phyloP scores from a whole-genome alignment of 768 basidiomycete species.

The Phanerochaete sordida region DNA sequence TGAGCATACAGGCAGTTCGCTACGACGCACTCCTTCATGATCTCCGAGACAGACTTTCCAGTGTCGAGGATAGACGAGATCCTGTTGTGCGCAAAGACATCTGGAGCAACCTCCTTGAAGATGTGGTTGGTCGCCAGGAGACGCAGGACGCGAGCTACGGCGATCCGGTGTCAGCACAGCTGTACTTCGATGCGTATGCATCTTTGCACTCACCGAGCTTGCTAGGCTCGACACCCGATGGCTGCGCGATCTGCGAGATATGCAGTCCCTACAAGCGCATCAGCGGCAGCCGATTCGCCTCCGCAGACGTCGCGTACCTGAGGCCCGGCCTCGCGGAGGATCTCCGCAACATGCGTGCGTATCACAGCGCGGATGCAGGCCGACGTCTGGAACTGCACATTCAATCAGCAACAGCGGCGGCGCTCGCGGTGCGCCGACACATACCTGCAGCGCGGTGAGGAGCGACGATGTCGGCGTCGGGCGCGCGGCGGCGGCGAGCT shows the following conservation, averaged over 20 bases:
- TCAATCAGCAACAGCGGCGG: neutral
- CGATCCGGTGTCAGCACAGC: neutral
- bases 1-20: neutral
- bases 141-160: constrained; percentile 26
- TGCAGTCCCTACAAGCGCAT: constrained; percentile 24
- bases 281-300: neutral
- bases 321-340: constrained; percentile 28
- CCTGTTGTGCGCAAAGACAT: constrained; percentile 28
- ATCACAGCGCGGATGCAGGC: constrained; percentile 7
- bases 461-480: constrained; percentile 24
- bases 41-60: constrained; percentile 13
- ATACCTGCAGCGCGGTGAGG: constrained; percentile 8
- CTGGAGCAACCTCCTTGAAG: constrained; percentile 27
- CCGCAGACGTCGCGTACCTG: constrained; percentile 8
- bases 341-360: constrained; percentile 22
- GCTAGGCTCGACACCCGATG: constrained; percentile 16
- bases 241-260: constrained; percentile 27
- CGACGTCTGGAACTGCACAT: constrained; percentile 7
- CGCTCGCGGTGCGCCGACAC: neutral
- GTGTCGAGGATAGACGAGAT: constrained; percentile 21
- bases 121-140: constrained; percentile 26
- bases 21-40: neutral
- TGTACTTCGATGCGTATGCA: too few relatives aligned
- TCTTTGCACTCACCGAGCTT: too few relatives aligned
- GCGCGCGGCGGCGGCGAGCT: constrained; percentile 27